Evolutionary conservation across 306 rosid genomes (phyloP).

Genomic region (Corylus avellana): DNA sequence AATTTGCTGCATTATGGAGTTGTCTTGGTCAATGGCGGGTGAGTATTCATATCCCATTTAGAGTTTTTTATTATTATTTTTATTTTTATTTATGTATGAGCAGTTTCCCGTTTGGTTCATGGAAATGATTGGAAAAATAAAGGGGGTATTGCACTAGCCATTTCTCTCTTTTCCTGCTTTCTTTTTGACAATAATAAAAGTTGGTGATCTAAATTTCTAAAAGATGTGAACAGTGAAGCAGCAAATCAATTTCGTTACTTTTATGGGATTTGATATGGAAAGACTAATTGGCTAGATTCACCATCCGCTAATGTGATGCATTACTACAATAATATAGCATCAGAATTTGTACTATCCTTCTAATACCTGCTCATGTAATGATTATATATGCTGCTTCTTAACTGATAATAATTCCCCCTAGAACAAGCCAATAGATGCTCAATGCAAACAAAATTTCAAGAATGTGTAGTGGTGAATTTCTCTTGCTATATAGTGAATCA

Average conservation of each 20-base stretch:
- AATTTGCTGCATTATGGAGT: constrained; percentile 74
- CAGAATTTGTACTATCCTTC: neutral
- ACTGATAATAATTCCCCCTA: neutral
- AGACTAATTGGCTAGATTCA: neutral
- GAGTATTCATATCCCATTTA: constrained; percentile 30
- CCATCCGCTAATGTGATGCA: constrained; percentile 8
- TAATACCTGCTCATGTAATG: neutral
- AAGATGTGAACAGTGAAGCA: neutral
- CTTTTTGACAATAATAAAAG: neutral
- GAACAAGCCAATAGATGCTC: neutral
- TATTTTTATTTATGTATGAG: too few relatives aligned
- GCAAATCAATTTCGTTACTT: neutral
- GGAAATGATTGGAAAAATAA: neutral
- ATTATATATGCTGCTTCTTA: neutral
- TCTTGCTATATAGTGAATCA: neutral
- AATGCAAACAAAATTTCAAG: neutral
- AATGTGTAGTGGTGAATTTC: neutral
- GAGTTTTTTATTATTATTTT: neutral
- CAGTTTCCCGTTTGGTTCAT: neutral
- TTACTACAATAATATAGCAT: neutral
- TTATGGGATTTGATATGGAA: neutral
- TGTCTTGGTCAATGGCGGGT: constrained; percentile 92
- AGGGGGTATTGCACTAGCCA: neutral
- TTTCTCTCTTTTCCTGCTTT: neutral
- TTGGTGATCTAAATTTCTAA: too few relatives aligned